Evolutionary conservation across 2,329 filamentous ascomycete species (phyloP).

Genomic region (Fusarium newnesense): DNA sequence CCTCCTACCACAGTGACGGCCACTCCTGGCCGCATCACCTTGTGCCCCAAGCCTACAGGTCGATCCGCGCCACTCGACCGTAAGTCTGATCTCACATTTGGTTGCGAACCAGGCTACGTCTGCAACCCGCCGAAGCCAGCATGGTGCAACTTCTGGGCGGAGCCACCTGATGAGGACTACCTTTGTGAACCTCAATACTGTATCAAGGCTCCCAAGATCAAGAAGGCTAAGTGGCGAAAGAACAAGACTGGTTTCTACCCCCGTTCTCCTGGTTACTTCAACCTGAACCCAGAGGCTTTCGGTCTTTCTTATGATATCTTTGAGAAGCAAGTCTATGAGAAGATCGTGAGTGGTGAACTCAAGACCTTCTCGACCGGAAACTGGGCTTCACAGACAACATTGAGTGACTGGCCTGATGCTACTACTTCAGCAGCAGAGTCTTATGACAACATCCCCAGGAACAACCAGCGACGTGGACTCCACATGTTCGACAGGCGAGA

Average conservation of each 20-base stretch:
- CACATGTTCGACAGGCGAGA: conserved; percentile 53
- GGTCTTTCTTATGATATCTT: conserved; percentile 73
- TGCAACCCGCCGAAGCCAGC: conserved; percentile 62
- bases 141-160: conserved; percentile 63
- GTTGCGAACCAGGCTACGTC: conserved; percentile 63
- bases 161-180: conserved; percentile 57
- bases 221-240: conserved; percentile 54
- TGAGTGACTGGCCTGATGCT: conserved; percentile 50
- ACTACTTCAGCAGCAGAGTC: conserved; percentile 24
- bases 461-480: conserved; percentile 29
- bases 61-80: conserved; percentile 45
- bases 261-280: conserved; percentile 66
- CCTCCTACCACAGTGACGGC: conserved; percentile 45
- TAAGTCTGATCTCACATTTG: conserved; percentile 60
- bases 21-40: conserved; percentile 47
- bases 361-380: conserved; percentile 65
- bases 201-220: conserved; percentile 52
- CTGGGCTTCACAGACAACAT: conserved; percentile 61
- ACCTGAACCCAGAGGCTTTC: conserved; percentile 70
- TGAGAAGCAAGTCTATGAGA: conserved; percentile 53
- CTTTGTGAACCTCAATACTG: conserved; percentile 59
- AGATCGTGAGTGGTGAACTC: conserved; percentile 49
- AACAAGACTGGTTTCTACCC: conserved; percentile 63
- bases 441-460: conserved; percentile 13
- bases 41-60: conserved; percentile 59